phyloP scores from a whole-genome alignment of 2,329 filamentous ascomycete species.

The Pleurostoma richardsiae region DNA sequence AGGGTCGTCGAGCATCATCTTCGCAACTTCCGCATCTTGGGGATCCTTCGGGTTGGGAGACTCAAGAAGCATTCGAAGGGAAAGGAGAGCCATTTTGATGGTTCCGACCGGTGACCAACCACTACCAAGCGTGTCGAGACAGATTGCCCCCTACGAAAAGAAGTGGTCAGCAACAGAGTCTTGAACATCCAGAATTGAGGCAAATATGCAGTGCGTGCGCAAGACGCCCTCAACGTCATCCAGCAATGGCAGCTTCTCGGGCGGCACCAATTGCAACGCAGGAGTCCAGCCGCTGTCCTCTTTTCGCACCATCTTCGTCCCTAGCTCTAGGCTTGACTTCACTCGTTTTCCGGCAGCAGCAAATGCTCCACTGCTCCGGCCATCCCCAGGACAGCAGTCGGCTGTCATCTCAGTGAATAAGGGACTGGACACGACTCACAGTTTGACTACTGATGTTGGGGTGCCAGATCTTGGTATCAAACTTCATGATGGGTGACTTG shows the following conservation, averaged over 20 bases:
- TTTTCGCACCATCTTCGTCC: no score
- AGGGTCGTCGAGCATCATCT: conserved; percentile 77
- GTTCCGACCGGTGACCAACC: conserved; percentile 96
- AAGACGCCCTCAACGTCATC: no score
- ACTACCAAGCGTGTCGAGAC: conserved; percentile 82
- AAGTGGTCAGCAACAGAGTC: neutral
- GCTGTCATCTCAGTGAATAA: neutral
- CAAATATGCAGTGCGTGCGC: no score
- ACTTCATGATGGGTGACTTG: conserved; percentile 84
- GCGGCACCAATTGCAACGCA: no score
- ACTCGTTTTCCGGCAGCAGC: neutral
- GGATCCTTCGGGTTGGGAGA: conserved; percentile 94
- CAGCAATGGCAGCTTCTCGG: no score
- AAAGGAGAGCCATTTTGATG: conserved; percentile 91
- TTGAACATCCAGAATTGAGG: no score
- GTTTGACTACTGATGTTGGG: conserved; percentile 95
- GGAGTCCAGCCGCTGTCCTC: neutral
- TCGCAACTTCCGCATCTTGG: conserved; percentile 91
- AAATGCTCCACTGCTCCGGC: neutral
- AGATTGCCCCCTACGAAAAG: conserved; percentile 76
- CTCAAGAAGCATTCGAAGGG: conserved; percentile 86
- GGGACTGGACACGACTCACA: conserved; percentile 44
- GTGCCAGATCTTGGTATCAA: conserved; percentile 93
- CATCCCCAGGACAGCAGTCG: neutral
- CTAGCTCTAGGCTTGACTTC: no score